Evolutionary conservation across 2,329 filamentous ascomycete genomes (phyloP).

Genomic region (Pyricularia sp.): DNA sequence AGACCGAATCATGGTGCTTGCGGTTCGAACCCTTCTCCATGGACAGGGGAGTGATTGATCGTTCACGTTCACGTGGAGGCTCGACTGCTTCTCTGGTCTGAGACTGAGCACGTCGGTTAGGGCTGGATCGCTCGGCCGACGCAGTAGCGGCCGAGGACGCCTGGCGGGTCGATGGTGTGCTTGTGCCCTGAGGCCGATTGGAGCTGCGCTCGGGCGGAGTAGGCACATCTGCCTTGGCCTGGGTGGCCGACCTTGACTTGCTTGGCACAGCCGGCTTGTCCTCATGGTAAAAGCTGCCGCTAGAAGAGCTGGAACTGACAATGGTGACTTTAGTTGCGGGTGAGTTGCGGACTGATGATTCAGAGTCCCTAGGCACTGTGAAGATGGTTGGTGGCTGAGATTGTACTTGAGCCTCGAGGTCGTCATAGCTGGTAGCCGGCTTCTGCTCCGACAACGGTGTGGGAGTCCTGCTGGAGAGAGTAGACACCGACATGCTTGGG

Average conservation of each 20-base stretch:
- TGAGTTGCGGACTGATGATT: not conserved
- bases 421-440: conserved; percentile 7
- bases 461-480: conserved; percentile 4
- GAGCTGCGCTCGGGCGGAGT: conserved; percentile 13
- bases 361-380: not conserved
- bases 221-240: not conserved
- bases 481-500: not conserved
- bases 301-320: conserved; percentile 19
- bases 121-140: conserved; percentile 13
- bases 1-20: conserved; percentile 37
- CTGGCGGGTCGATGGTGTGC: not conserved
- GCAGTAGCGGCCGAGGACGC: conserved; percentile 24
- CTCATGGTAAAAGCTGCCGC: conserved; percentile 23
- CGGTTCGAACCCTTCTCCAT: conserved; percentile 17
- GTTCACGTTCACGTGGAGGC: conserved; percentile 4
- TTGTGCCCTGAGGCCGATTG: conserved; percentile 6
- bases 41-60: not conserved
- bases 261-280: conserved; percentile 23
- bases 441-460: conserved; percentile 7
- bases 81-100: conserved; percentile 9
- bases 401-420: conserved; percentile 7
- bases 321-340: conserved; percentile 17
- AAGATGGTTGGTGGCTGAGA: conserved; percentile 3
- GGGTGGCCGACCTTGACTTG: conserved; percentile 17
- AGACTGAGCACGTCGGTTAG: not conserved